Evolutionary conservation across 2,329 filamentous ascomycete genomes (phyloP).

Genomic region (Trichophyton schoenleinii): DNA sequence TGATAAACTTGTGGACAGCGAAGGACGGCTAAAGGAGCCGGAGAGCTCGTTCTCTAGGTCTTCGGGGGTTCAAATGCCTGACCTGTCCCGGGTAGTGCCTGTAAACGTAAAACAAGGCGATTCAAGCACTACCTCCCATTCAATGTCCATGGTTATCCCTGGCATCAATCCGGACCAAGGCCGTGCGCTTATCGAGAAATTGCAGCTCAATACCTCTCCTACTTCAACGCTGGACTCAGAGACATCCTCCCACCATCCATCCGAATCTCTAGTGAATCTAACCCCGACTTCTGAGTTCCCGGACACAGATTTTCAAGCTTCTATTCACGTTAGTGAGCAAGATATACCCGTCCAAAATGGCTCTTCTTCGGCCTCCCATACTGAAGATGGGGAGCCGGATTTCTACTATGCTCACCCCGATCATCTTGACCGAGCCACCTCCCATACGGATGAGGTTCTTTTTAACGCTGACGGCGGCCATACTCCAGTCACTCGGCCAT

Average conservation of each 20-base stretch:
- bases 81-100: constrained; percentile 13
- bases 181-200: constrained; percentile 13
- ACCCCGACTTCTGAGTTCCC: constrained; percentile 36
- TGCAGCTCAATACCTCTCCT: constrained; percentile 17
- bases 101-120: constrained; percentile 17
- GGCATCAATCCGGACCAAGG: constrained; percentile 9
- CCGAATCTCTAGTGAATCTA: constrained; percentile 32
- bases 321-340: constrained; percentile 11
- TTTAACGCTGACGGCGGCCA: not conserved
- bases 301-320: constrained; percentile 16
- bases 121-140: constrained; percentile 8
- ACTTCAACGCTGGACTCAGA: constrained; percentile 20
- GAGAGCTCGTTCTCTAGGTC: constrained; percentile 20
- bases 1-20: constrained; percentile 34
- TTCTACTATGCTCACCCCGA: constrained; percentile 25
- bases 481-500: constrained; percentile 15
- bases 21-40: constrained; percentile 24
- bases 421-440: constrained; percentile 11
- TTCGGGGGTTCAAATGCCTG: constrained; percentile 25
- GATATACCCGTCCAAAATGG: constrained; percentile 15
- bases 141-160: constrained; percentile 14
- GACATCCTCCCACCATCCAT: constrained; percentile 27
- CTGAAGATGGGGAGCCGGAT: constrained; percentile 21
- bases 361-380: constrained; percentile 20
- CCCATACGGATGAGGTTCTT: constrained; percentile 2